Evolutionary conservation across 768 basidiomycete species (phyloP).

Genomic region (Panaeolus papilionaceus): DNA sequence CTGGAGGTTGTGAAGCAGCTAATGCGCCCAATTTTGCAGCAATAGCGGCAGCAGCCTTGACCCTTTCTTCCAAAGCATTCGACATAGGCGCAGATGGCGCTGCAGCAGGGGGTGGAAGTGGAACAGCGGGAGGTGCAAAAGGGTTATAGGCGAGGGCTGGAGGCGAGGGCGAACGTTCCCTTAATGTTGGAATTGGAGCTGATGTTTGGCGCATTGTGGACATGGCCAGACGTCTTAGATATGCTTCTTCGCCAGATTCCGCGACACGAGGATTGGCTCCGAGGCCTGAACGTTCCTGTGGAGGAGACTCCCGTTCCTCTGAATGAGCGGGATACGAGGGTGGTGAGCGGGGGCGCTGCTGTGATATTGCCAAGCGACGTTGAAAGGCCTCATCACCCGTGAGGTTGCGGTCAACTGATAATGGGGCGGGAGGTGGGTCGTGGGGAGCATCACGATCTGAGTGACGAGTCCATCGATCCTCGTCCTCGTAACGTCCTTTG

Average conservation of each 20-base stretch:
- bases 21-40: constrained; percentile 76
- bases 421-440: constrained; percentile 36
- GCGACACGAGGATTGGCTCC: constrained; percentile 24
- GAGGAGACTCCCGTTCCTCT: constrained; percentile 26
- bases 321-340: constrained; percentile 24
- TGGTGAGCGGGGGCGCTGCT: constrained; percentile 32
- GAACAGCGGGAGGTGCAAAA: constrained; percentile 66
- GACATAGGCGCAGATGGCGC: constrained; percentile 44
- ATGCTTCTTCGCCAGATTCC: constrained; percentile 73
- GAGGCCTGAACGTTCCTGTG: constrained; percentile 18
- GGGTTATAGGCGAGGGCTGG: constrained; percentile 71
- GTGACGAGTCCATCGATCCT: constrained; percentile 58
- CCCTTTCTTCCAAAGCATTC: constrained; percentile 63
- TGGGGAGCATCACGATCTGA: constrained; percentile 39
- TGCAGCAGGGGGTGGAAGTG: constrained; percentile 59
- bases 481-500: constrained; percentile 57
- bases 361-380: constrained; percentile 76
- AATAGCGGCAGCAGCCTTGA: constrained; percentile 82
- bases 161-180: constrained; percentile 47
- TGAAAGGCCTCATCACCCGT: constrained; percentile 85
- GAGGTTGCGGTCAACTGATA: constrained; percentile 49
- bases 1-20: constrained; percentile 40
- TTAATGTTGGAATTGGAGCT: constrained; percentile 29
- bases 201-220: constrained; percentile 44
- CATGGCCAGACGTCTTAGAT: constrained; percentile 67